Evolutionary conservation across 164 flowering plant species (phyloP), one percentile per base, ranked within the genome.

Genomic region (Magnolia changhungtana): DNA sequence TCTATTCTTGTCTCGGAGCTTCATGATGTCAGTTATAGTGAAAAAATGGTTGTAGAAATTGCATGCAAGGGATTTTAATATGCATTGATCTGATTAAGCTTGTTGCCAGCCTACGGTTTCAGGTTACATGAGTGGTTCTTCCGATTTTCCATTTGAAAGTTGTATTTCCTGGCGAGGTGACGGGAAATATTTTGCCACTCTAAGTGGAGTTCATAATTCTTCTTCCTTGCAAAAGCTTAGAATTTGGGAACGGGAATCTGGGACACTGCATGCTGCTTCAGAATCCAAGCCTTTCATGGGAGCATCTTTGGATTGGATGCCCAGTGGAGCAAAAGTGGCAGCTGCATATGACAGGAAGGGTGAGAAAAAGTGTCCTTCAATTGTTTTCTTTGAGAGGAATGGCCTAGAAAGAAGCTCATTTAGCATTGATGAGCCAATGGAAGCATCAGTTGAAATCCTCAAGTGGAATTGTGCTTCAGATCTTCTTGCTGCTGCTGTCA

Each of bases 141-240:
- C 74, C 11, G 72, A 69, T 77, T 5, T 63, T 81, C 49, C 49
- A 24, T 75, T 73, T 70, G 89, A 82, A 77, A 80, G 83, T 84
- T 76, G 89, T 63, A 81, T 94, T 73, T 86, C 96, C 23, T 96
- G 99, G 98, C 79, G 99, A 77, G 99, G 99, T 64, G 99, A 96
- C 87, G 99, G 98, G 24, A 96, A 90, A 72, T 96, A 86, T 82
- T 90, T 96, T 85, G 95, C 90, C 0, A 91, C 97, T 29, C 78
- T 94, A 23, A 84, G 82, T 77, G 84, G 83, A 75, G 80, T 68
- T 10, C 58, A 58, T 14, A 23, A 71, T 74, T 81, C 89, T 72
- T 73, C 82, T 80, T 78, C 89, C 64, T 70, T 73, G 63, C 84
- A 69, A 23, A 89, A 84, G 80, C 78, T 94, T 75, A 94, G 87